These are phyloP conservation scores for Solanum hybrid DNA, from an alignment of 305 asterid genomes.

Conservation along the genomic window DNA sequence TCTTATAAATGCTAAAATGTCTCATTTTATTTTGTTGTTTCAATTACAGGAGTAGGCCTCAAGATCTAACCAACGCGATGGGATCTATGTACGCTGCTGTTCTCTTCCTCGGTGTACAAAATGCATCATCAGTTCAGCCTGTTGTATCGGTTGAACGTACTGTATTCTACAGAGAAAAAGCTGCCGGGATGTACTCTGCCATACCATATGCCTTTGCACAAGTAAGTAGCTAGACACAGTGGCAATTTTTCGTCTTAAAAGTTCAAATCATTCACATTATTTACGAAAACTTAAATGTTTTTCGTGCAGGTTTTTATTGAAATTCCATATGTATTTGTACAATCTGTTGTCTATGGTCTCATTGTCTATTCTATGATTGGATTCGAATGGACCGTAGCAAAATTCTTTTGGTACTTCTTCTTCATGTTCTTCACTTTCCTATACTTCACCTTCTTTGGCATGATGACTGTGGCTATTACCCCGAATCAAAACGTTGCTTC, in stretches of 20 bases:
- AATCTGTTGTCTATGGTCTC: constrained; percentile 29
- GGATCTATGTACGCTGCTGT: constrained; percentile 47
- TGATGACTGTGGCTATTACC: constrained; percentile 44
- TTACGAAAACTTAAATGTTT: neutral
- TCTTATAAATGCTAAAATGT: neutral
- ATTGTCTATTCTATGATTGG: constrained; percentile 52
- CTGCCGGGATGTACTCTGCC: constrained; percentile 63
- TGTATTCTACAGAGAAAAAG: constrained; percentile 54
- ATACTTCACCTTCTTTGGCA: constrained; percentile 48
- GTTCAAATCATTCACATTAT: neutral
- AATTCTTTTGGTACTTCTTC: constrained; percentile 39
- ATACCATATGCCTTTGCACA: constrained; percentile 53
- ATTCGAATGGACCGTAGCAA: constrained; percentile 41
- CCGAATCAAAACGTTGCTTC: constrained; percentile 41
- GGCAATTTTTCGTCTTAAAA: neutral
- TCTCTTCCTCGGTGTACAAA: constrained; percentile 44
- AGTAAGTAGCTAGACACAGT: constrained; percentile 14
- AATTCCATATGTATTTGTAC: constrained; percentile 35
- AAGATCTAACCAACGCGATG: constrained; percentile 41
- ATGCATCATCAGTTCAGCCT: constrained; percentile 45
- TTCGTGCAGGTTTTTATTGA: constrained; percentile 29
- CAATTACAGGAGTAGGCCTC: constrained; percentile 25
- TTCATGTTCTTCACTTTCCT: constrained; percentile 34
- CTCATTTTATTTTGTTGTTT: neutral
- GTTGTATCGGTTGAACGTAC: constrained; percentile 56